A percentile compares a stretch with the other conserved stretches of the same genome.
Evolutionary conservation across 78 protist genomes (phyloP).

Genomic region (slime mould (Dictyostelium discoideum)): DNA sequence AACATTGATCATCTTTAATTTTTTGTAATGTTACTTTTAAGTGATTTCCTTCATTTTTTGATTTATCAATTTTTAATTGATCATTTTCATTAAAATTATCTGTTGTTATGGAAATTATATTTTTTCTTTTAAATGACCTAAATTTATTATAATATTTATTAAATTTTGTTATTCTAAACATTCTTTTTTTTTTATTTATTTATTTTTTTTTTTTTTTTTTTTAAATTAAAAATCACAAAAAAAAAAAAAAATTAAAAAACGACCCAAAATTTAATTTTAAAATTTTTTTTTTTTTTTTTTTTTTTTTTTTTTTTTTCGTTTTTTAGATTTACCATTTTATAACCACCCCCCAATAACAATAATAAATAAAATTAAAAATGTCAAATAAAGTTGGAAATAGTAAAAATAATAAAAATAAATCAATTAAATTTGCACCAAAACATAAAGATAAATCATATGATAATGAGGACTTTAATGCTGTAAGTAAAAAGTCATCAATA

Average conservation of each 20-base stretch:
- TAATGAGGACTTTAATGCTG: slow-evolving; percentile 14
- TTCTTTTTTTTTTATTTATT: neutral
- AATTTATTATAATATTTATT: neutral
- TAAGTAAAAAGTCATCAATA: neutral
- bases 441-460: slow-evolving; percentile 62
- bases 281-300: too few relatives aligned
- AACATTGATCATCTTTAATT: too few relatives aligned
- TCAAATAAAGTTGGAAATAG: neutral
- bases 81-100: neutral
- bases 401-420: slow-evolving; percentile 28
- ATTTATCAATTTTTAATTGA: neutral
- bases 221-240: too few relatives aligned
- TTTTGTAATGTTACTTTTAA: neutral
- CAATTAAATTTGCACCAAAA: slow-evolving; percentile 9
- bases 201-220: neutral
- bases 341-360: too few relatives aligned
- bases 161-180: neutral
- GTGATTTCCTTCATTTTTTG: neutral
- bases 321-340: too few relatives aligned
- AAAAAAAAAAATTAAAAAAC: too few relatives aligned
- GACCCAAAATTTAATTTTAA: too few relatives aligned
- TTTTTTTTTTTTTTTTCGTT: too few relatives aligned
- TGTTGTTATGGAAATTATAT: neutral
- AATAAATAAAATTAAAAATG: neutral
- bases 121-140: neutral